Evolutionary conservation across 179 eudicot genomes (phyloP).

Genomic region (Silene vulgaris): DNA sequence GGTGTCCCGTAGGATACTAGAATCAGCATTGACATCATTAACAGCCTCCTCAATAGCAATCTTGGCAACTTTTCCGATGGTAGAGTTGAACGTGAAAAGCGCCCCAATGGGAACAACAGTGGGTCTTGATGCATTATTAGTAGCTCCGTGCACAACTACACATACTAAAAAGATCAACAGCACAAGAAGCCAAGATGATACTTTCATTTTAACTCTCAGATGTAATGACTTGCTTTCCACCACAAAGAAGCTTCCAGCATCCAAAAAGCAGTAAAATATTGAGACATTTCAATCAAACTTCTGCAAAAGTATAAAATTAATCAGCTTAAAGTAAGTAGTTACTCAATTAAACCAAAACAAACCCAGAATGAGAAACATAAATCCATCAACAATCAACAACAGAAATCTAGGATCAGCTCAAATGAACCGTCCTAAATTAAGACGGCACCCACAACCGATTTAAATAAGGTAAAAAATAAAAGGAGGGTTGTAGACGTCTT

Average conservation of each 20-base stretch:
- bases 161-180: slow-evolving; percentile 33
- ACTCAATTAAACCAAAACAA: neutral
- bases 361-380: neutral
- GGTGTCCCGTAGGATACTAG: slow-evolving; percentile 49
- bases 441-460: too few relatives aligned
- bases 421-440: neutral
- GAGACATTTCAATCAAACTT: slow-evolving; percentile 26
- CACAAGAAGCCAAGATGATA: slow-evolving; percentile 30
- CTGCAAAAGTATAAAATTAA: slow-evolving; percentile 20
- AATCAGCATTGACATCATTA: slow-evolving; percentile 64
- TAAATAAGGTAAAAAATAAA: too few relatives aligned
- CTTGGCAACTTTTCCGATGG: slow-evolving; percentile 80
- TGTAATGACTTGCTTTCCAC: slow-evolving; percentile 26
- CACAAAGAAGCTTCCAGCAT: slow-evolving; percentile 19
- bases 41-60: slow-evolving; percentile 82
- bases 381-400: neutral
- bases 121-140: slow-evolving; percentile 51
- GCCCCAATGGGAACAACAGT: slow-evolving; percentile 73
- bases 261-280: slow-evolving; percentile 21
- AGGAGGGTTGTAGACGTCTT: too few relatives aligned
- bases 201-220: slow-evolving; percentile 33
- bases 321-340: slow-evolving; percentile 15
- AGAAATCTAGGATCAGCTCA: neutral
- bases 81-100: slow-evolving; percentile 72
- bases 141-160: slow-evolving; percentile 35